phyloP scores from a whole-genome alignment of 768 basidiomycete species.

The Tulasnella calospora region DNA sequence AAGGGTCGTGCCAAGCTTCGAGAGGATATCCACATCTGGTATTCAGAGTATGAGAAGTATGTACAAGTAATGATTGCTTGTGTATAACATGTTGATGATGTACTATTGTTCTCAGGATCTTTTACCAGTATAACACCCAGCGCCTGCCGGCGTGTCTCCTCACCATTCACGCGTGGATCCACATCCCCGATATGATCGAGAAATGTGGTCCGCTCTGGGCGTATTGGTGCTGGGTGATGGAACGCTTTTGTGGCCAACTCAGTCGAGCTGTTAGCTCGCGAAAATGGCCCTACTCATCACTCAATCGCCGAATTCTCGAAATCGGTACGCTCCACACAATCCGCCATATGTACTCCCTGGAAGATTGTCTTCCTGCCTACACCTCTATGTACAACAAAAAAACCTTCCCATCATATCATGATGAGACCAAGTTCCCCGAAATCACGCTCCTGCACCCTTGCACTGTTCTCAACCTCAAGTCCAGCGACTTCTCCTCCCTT shows the following conservation, averaged over 20 bases:
- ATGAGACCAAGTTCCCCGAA: no score
- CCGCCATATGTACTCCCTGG: background rate
- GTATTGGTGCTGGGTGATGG: constrained; percentile 20
- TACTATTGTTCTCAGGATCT: background rate
- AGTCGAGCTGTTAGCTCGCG: background rate
- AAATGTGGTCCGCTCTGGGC: constrained; percentile 14
- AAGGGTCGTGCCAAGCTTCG: constrained; percentile 36
- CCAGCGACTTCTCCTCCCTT: background rate
- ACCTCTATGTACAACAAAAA: background rate
- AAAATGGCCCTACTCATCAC: background rate
- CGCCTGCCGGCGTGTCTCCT: background rate
- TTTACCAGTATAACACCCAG: background rate
- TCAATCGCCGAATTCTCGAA: constrained; percentile 12
- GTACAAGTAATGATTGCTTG: no score
- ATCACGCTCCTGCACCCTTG: background rate
- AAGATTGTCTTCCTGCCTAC: background rate
- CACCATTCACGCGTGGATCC: background rate
- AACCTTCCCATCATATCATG: background rate
- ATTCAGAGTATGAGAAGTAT: background rate
- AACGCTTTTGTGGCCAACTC: constrained; percentile 14
- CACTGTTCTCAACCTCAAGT: background rate
- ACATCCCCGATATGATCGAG: background rate
- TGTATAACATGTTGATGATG: background rate
- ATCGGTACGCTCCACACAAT: background rate
- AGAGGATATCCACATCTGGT: constrained; percentile 27